Evolutionary conservation across 2,329 filamentous ascomycete genomes (phyloP), one percentile per base, ranked within the genome.

Genomic region (Fusarium fujikuroi): DNA sequence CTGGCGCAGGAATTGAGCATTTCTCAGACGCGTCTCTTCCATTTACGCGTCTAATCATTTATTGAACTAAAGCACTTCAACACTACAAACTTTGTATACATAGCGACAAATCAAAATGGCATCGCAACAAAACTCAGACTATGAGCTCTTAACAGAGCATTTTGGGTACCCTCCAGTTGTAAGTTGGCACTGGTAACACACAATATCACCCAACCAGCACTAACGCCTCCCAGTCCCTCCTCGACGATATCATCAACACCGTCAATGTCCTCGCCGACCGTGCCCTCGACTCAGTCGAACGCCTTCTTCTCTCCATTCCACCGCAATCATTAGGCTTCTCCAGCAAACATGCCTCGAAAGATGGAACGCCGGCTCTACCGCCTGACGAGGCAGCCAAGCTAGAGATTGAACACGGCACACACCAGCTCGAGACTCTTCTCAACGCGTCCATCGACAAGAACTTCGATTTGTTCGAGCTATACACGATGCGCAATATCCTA

Each of bases 221-320:
- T 56, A 43, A 68, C 21, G 18, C 49, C 40, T 43, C 18, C 23
- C 36, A 97, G 95, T 93, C 93, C 69, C 90, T 99, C 46, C 92
- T 99, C 79, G 96, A 99, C 89, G 95, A 98, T 84, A 95, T 98
- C 77, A 97, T 98, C 85, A 98, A 98, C 86, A 93, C 92, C 62
- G 91, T 98, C 82, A 99, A 98, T 85, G 93, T 95, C 79, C 90
- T 98, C 78, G 92, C 96, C 78, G 96, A 97, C 83, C 92, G 92
- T 81, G 95, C 94, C 60, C 91, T 97, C 78, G 93, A 94, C 78
- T 94, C 93, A 69, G 91, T 98, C 74, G 96, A 98, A 83, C 90
- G 91, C 62, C 93, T 94, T 3, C 90, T 99, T 25, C 86, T 94
- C 54, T 88, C 88, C 57, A 92, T 93, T 6, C 90, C 93, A 3